Evolutionary conservation across 805 yeast species (phyloP).

Genomic region (Wickerhamomyces xylosicus): DNA sequence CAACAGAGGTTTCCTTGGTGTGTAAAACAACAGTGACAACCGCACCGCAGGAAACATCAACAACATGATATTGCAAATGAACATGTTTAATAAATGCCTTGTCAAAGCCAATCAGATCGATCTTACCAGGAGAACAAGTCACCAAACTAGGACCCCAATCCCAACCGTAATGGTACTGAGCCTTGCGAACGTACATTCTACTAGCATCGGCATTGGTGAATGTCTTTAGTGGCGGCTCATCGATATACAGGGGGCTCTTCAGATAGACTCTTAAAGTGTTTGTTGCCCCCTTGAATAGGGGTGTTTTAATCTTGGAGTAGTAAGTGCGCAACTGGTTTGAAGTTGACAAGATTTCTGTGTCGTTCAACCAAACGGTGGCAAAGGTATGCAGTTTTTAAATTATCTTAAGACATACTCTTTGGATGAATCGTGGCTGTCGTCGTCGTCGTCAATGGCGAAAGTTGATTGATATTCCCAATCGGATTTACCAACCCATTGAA

Average conservation of each 20-base stretch:
- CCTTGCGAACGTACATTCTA: conserved; percentile 36
- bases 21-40: neutral
- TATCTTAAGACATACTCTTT: too few species aligned
- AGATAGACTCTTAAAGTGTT: conserved; percentile 26
- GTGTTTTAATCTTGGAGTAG: conserved; percentile 19
- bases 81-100: conserved; percentile 3
- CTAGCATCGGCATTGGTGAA: conserved; percentile 24
- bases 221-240: conserved; percentile 21
- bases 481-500: conserved; percentile 41
- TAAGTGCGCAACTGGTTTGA: conserved; percentile 34
- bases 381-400: conserved; percentile 11
- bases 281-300: neutral
- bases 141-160: conserved; percentile 38
- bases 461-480: conserved; percentile 36
- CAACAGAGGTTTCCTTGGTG: conserved; percentile 4
- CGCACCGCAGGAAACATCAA: conserved; percentile 3
- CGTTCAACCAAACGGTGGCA: conserved; percentile 25
- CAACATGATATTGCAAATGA: conserved; percentile 7
- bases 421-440: conserved; percentile 13
- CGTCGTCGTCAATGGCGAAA: conserved; percentile 19
- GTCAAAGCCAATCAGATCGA: conserved; percentile 5
- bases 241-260: conserved; percentile 26
- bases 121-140: conserved; percentile 10
- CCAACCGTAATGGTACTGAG: conserved; percentile 49
- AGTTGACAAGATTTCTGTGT: conserved; percentile 21